These are phyloP conservation scores for Chlamydomonas sp. DNA, from an alignment of 139 green algal species.

Conservation along the genomic window DNA sequence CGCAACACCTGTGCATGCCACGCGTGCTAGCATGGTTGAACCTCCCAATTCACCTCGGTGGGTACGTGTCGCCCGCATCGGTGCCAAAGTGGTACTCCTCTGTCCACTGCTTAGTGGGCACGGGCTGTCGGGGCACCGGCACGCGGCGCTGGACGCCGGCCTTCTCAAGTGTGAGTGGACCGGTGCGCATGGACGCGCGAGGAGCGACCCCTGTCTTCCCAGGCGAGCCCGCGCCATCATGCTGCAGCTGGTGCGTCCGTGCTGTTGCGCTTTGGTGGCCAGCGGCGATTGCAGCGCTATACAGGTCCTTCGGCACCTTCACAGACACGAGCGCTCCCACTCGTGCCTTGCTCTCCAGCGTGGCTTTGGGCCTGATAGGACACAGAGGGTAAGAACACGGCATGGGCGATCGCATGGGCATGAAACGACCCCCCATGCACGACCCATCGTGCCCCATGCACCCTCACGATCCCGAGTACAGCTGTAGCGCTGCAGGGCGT, in stretches of 20 bases:
- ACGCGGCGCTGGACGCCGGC: not conserved
- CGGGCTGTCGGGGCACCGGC: not conserved
- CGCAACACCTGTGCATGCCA: not conserved
- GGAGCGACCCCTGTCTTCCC: not conserved
- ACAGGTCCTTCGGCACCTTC: constrained; percentile 27
- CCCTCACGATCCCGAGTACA: no score
- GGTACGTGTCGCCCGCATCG: not conserved
- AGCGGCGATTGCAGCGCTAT: constrained; percentile 22
- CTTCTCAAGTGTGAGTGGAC: not conserved
- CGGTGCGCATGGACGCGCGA: not conserved
- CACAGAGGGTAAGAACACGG: no score
- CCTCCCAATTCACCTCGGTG: constrained; percentile 1
- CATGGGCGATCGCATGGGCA: no score
- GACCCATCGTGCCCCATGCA: no score
- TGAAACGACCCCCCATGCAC: no score
- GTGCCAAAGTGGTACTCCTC: constrained; percentile 5
- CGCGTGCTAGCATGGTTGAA: not conserved
- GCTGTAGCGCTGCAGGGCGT: no score
- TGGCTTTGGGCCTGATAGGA: no score
- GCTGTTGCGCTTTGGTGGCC: constrained; percentile 16
- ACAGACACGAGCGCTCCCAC: constrained; percentile 21
- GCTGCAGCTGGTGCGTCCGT: not conserved
- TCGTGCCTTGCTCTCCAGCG: constrained; percentile 22
- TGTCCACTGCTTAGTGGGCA: not conserved
- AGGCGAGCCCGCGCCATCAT: no score